Evolutionary conservation across 2,329 filamentous ascomycete species (phyloP).

Genomic region (Fusarium tjaetaba): DNA sequence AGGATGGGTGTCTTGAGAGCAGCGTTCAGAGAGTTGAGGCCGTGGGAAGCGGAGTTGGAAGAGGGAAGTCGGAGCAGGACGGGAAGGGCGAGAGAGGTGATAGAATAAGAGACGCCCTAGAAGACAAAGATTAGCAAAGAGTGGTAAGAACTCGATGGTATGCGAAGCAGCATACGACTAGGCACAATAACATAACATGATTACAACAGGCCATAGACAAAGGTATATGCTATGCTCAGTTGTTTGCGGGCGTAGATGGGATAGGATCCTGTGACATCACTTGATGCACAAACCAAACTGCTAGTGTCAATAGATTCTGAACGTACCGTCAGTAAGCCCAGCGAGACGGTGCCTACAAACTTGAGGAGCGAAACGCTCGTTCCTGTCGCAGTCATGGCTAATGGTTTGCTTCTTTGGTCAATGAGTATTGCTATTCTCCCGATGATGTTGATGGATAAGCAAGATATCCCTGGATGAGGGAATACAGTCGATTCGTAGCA

Average conservation of each 20-base stretch:
- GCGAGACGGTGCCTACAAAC: constrained; percentile 90
- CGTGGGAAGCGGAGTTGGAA: constrained; percentile 74
- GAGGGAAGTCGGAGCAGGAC: constrained; percentile 83
- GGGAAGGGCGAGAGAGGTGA: constrained; percentile 81
- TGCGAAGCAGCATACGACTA: not conserved
- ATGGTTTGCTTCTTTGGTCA: not conserved
- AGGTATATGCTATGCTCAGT: not conserved
- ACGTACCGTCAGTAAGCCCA: constrained; percentile 88
- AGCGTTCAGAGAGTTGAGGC: constrained; percentile 73
- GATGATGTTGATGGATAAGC: not conserved
- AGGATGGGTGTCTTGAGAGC: constrained; percentile 73
- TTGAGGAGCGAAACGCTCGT: constrained; percentile 82
- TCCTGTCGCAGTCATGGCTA: constrained; percentile 71
- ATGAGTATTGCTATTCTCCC: not conserved
- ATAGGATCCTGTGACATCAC: constrained; percentile 2
- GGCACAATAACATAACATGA: not conserved
- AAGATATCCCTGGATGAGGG: constrained; percentile 2
- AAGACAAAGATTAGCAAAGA: constrained; percentile 28
- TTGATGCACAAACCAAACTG: constrained; percentile 18
- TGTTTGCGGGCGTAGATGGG: not conserved
- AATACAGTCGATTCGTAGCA: not conserved
- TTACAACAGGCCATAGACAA: not conserved
- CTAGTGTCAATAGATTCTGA: not conserved
- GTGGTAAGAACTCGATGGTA: not conserved
- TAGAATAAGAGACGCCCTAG: constrained; percentile 89